phyloP scores from a whole-genome alignment of 2,329 filamentous ascomycete species.

The Exserohilum turcica region DNA sequence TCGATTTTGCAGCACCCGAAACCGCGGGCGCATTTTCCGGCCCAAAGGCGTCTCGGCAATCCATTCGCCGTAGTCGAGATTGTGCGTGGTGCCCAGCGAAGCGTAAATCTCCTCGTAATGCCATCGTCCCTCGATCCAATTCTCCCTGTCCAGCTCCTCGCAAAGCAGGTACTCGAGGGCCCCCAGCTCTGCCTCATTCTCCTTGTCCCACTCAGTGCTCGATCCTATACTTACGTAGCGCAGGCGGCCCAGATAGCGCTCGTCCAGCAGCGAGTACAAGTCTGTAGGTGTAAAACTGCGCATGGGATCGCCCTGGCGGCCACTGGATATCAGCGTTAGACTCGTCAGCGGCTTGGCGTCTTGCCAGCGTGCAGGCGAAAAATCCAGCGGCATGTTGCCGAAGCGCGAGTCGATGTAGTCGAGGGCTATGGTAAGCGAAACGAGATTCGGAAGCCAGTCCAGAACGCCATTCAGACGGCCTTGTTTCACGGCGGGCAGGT shows the following conservation, averaged over 20 bases:
- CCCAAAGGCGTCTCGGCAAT: conserved; percentile 21
- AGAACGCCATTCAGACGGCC: conserved; percentile 51
- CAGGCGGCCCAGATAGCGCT: conserved; percentile 48
- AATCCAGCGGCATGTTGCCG: conserved; percentile 31
- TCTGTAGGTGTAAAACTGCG: conserved; percentile 51
- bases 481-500: conserved; percentile 49
- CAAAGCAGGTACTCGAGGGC: conserved; percentile 47
- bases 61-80: conserved; percentile 34
- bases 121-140: conserved; percentile 44
- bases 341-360: conserved; percentile 42
- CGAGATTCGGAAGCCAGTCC: conserved; percentile 48
- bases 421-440: conserved; percentile 50
- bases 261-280: conserved; percentile 49
- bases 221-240: conserved; percentile 46
- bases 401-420: conserved; percentile 55
- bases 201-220: conserved; percentile 48
- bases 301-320: conserved; percentile 38
- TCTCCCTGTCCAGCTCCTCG: conserved; percentile 47
- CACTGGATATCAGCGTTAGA: conserved; percentile 50
- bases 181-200: conserved; percentile 43
- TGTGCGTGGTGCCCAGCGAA: conserved; percentile 1
- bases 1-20: conserved; percentile 30
- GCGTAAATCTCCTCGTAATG: conserved; percentile 34
- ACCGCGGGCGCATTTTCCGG: conserved; percentile 28
- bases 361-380: conserved; percentile 18